phyloP scores from a whole-genome alignment of 2,329 filamentous ascomycete genomes.

The Pseudofabraea citricarpa region DNA sequence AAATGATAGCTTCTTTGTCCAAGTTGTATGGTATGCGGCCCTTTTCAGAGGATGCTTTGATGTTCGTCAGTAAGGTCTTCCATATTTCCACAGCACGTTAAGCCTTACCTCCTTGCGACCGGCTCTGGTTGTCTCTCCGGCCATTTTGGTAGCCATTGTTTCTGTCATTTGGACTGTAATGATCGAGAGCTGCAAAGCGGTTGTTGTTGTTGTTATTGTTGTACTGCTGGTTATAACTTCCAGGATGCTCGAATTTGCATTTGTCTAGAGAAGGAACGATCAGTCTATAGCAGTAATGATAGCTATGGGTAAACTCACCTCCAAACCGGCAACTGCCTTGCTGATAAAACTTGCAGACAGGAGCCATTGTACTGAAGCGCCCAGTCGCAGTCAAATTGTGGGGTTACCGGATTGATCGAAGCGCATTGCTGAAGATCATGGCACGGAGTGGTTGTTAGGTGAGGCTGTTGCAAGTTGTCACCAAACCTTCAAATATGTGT shows the following conservation, averaged over 20 bases:
- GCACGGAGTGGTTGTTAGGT: not conserved
- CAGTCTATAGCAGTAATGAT: too few relatives aligned
- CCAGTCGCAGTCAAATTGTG: too few relatives aligned
- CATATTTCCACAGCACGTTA: too few relatives aligned
- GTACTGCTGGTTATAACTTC: constrained; percentile 24
- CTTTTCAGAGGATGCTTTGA: too few relatives aligned
- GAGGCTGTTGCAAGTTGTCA: too few relatives aligned
- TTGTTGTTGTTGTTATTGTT: too few relatives aligned
- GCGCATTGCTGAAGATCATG: not conserved
- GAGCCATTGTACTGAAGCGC: constrained; percentile 3
- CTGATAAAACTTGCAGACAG: constrained; percentile 55
- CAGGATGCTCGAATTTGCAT: constrained; percentile 56
- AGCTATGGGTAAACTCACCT: constrained; percentile 15
- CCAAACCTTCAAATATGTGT: too few relatives aligned
- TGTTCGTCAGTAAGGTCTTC: too few relatives aligned
- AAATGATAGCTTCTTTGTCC: constrained; percentile 48
- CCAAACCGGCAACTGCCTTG: constrained; percentile 56
- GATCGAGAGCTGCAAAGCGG: constrained; percentile 26
- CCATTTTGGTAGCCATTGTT: constrained; percentile 12
- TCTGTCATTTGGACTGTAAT: constrained; percentile 11
- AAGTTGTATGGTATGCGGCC: constrained; percentile 21
- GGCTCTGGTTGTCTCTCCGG: constrained; percentile 1
- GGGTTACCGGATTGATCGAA: not conserved
- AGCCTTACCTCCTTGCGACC: constrained; percentile 11
- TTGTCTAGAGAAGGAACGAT: constrained; percentile 46